Evolutionary conservation across 2,329 filamentous ascomycete genomes (phyloP), one percentile per base, ranked within the genome.

Genomic region (Graphium sp.): DNA sequence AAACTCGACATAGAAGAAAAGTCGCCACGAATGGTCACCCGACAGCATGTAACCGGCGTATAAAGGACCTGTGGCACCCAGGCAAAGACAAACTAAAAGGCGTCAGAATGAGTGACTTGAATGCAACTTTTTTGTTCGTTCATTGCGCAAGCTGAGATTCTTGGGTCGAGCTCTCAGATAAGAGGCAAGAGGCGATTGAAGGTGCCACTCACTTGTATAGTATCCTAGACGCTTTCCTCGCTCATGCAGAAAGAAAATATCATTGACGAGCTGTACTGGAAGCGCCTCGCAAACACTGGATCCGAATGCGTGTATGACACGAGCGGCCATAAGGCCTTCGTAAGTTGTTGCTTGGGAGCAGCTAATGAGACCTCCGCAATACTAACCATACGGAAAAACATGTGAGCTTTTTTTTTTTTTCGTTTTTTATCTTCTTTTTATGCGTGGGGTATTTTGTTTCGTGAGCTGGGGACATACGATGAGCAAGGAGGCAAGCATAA

Each of bases 41-140:
- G 58, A 55, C 6, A 73, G 57, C 66, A 73, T 72, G 42, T 71
- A 72, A 9, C 66, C 65, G 2, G 67, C 64, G 27, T 65, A 69
- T 2, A 73, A 48, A 1, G 67, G 64, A 1, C 65, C 64, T 0
- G 62, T 62, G 0, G 62, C 50, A 5, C 65, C 66, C 8, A 68
- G 53, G 37, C 65, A 70, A 23, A 72, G 55, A 28, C 57, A 60
- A 15, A 69, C 58, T 56, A 35, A n/a, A n/a, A n/a, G n/a, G 14
- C 6, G 21, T 15, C 12, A 31, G 18, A 11, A 22, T 23, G 7
- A 17, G 9, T 11, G 10, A 20, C 6, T 19, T 28, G 9, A 7
- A 3, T 12, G 8, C 10, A 17, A n/a, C n/a, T n/a, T n/a, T n/a
- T n/a, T n/a, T n/a, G n/a, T n/a, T n/a, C n/a, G n/a, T n/a, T n/a